Evolutionary conservation across 2,329 filamentous ascomycete species (phyloP), one percentile per base, ranked within the genome.

Genomic region (Xylaria sp.): DNA sequence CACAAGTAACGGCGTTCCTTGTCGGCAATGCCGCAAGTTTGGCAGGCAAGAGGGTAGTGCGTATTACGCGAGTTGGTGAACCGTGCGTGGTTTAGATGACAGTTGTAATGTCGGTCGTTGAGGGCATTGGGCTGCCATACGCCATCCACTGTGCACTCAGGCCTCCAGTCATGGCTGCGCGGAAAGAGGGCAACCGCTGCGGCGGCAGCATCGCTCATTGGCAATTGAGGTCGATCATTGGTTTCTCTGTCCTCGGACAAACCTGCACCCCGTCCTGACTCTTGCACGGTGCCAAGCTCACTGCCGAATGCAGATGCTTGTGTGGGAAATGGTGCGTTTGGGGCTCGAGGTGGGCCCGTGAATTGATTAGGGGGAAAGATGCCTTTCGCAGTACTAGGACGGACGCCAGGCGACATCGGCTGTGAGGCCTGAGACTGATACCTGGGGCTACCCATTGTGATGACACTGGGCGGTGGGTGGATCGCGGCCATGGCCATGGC

Each of bases 31-130:
- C 81, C 80, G 76, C 87, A 89, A 3, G 83, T 81, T 76, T 87
- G 84, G 75, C 87, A 89, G 11, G 84, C 80, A 23, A 88, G 79
- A 1, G 86, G 81, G 73, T 87, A 85, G 72, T 82, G 75, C 56
- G 74, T 77, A 76, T 89, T 88, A 68, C 79, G 78, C 62, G 83
- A 82, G 44, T 81, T 77, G 63, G 83, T 80, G 83, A 88, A 86
- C 56, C 77, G 80, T 56, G 75, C 75, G 74, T 89, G 87, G 3
- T 76, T 75, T 48, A 83, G 81, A 65, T 84, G 81, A 76, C 87
- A 89, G 65, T 78, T 73, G 70, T 82, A 82, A 56, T 84, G 80
- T 59, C 78, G 80, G 44, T 69, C 67, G 48, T 68, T 66, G n/a
- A 88, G 76, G 1, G 84, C 80, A 7, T 76, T 76, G 1, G 86